These are phyloP conservation scores for Diaporthe longicolla DNA, from an alignment of 2,329 filamentous ascomycete species.

Conservation along the genomic window DNA sequence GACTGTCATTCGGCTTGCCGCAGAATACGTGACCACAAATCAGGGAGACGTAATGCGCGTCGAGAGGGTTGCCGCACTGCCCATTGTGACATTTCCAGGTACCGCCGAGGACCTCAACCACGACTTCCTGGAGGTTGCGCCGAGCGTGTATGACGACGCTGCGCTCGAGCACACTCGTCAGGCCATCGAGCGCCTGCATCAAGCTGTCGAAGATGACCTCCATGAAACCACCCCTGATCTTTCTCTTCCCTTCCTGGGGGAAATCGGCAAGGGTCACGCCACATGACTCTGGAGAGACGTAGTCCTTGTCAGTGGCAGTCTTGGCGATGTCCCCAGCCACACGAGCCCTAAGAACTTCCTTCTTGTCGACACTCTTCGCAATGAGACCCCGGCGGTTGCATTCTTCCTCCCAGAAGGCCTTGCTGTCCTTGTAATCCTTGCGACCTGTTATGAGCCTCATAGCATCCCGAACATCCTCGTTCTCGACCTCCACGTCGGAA, in stretches of 20 bases:
- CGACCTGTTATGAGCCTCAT: not conserved
- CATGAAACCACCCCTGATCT: slow-evolving; percentile 39
- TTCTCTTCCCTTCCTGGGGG: slow-evolving; percentile 31
- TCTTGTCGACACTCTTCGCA: slow-evolving; percentile 15
- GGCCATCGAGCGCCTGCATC: slow-evolving; percentile 36
- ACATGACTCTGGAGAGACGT: slow-evolving; percentile 37
- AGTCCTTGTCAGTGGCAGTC: slow-evolving; percentile 38
- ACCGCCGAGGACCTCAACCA: slow-evolving; percentile 16
- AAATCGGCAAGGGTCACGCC: slow-evolving; percentile 15
- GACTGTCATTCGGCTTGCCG: not conserved
- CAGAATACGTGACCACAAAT: slow-evolving; percentile 39
- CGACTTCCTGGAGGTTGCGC: slow-evolving; percentile 35
- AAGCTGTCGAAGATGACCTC: slow-evolving; percentile 40
- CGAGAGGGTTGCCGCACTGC: not conserved
- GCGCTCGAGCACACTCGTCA: slow-evolving; percentile 22
- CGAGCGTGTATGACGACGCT: slow-evolving; percentile 31
- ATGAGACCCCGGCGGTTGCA: slow-evolving; percentile 37
- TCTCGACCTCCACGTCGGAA: not conserved
- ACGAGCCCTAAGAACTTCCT: slow-evolving; percentile 12
- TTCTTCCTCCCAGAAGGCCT: slow-evolving; percentile 38
- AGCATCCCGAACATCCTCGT: not conserved
- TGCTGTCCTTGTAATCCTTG: slow-evolving; percentile 18
- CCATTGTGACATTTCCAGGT: slow-evolving; percentile 27
- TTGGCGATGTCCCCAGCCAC: slow-evolving; percentile 19
- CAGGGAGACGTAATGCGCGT: slow-evolving; percentile 37